Conservation (phyloP, 2,329 filamentous ascomycete genomes). For the Aureobasidium sp. region DNA sequence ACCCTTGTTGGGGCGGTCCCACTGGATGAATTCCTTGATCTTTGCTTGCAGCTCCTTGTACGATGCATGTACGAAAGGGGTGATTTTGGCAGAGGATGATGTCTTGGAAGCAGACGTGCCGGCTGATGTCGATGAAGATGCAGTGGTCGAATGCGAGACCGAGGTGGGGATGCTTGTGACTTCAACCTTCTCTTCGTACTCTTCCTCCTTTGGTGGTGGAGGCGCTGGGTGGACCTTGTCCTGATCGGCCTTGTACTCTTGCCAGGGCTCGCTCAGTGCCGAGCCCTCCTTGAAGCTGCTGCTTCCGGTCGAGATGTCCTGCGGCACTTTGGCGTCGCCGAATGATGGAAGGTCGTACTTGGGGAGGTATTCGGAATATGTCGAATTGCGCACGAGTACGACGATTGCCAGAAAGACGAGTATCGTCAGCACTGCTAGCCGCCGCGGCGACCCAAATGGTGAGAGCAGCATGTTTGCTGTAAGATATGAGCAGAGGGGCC, state of each 20-base stretch:
- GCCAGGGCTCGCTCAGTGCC: not conserved
- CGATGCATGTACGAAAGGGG: slow-evolving; percentile 12
- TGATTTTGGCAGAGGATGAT: not conserved
- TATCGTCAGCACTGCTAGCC: slow-evolving; percentile 29
- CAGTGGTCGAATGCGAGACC: not conserved
- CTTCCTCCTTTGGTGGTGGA: not conserved
- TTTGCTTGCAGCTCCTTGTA: slow-evolving; percentile 22
- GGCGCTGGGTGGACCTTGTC: not conserved
- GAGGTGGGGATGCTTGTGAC: not conserved
- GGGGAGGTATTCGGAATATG: slow-evolving; percentile 19
- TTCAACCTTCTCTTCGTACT: slow-evolving; percentile 3
- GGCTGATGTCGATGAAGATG: not conserved
- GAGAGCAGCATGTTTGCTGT: slow-evolving; percentile 19
- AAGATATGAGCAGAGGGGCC: not conserved
- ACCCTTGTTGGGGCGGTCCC: slow-evolving; percentile 29
- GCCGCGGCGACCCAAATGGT: slow-evolving; percentile 27
- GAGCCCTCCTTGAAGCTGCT: slow-evolving; percentile 1
- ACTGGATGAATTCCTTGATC: slow-evolving; percentile 34
- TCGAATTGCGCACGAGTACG: slow-evolving; percentile 19
- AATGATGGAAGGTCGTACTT: slow-evolving; percentile 16
- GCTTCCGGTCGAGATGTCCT: slow-evolving; percentile 1
- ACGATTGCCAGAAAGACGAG: slow-evolving; percentile 25
- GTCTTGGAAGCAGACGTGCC: not conserved
- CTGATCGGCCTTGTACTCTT: slow-evolving; percentile 4
- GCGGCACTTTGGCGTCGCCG: not conserved